Conservation (phyloP, 2,329 filamentous ascomycete species). For the Chaetomiaceae sp. region DNA sequence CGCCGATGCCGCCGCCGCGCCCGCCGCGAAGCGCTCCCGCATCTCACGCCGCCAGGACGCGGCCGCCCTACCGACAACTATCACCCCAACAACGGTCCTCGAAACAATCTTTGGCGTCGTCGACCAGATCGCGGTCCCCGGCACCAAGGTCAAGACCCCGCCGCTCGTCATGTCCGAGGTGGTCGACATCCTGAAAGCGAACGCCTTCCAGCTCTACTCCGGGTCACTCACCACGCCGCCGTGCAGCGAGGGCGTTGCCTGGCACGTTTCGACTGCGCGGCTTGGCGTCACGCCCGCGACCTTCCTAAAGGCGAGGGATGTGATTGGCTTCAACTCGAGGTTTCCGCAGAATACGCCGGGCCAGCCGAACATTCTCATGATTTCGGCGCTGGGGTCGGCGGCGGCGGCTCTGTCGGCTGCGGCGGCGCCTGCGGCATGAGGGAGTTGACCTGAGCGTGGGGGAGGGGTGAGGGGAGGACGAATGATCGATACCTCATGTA, state of each 20-base stretch:
- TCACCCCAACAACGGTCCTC: slow-evolving; percentile 38
- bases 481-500: neutral
- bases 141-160: slow-evolving; percentile 37
- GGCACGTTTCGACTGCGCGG: slow-evolving; percentile 44
- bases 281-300: slow-evolving; percentile 37
- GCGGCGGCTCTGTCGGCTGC: slow-evolving; percentile 14
- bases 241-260: slow-evolving; percentile 44
- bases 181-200: slow-evolving; percentile 34
- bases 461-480: neutral
- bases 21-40: slow-evolving; percentile 16
- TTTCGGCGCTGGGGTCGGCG: slow-evolving; percentile 13
- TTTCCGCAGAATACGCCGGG: slow-evolving; percentile 43
- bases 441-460: neutral
- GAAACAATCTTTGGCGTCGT: slow-evolving; percentile 44
- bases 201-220: slow-evolving; percentile 41
- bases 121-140: slow-evolving; percentile 39
- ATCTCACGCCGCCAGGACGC: slow-evolving; percentile 13
- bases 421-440: neutral
- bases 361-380: slow-evolving; percentile 35
- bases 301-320: slow-evolving; percentile 38
- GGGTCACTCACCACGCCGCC: slow-evolving; percentile 49
- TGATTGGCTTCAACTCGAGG: slow-evolving; percentile 47
- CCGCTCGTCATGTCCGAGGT: slow-evolving; percentile 43
- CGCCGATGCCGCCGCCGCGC: slow-evolving; percentile 27
- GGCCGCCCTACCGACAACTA: slow-evolving; percentile 24